These are phyloP conservation scores for Diophrys sp. DNA, from an alignment of 73 alveolate species.

Conservation along the genomic window DNA sequence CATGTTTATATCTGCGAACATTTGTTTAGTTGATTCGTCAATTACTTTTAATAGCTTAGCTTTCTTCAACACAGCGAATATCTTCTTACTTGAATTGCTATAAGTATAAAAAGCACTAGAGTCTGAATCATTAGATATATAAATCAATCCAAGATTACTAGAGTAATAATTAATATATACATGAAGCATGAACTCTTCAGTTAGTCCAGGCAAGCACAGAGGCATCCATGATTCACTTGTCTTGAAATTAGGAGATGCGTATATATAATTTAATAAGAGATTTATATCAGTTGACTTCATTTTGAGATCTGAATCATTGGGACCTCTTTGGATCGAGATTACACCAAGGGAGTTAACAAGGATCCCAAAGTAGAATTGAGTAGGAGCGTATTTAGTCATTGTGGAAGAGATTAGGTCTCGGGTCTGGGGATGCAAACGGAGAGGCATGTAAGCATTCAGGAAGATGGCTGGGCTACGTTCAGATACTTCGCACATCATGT, in stretches of 20 bases:
- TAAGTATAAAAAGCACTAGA: slow-evolving; percentile 41
- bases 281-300: slow-evolving; percentile 42
- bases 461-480: slow-evolving; percentile 40
- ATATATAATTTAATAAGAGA: slow-evolving; percentile 45
- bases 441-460: slow-evolving; percentile 47
- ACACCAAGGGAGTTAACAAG: slow-evolving; percentile 39
- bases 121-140: slow-evolving; percentile 31
- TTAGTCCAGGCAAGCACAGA: slow-evolving; percentile 54
- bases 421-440: slow-evolving; percentile 33
- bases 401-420: slow-evolving; percentile 21
- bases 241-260: slow-evolving; percentile 41
- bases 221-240: slow-evolving; percentile 63
- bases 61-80: slow-evolving; percentile 25
- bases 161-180: slow-evolving; percentile 31
- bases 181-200: slow-evolving; percentile 51
- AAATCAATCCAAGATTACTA: slow-evolving; percentile 41
- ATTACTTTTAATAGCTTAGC: slow-evolving; percentile 16
- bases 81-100: slow-evolving; percentile 15
- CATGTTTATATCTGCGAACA: slow-evolving; percentile 23
- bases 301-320: slow-evolving; percentile 21
- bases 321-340: slow-evolving; percentile 16
- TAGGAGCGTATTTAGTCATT: slow-evolving; percentile 30
- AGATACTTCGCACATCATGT: slow-evolving; percentile 60
- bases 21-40: slow-evolving; percentile 23
- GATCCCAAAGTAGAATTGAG: slow-evolving; percentile 39